These are phyloP conservation scores for Murraya koenigii DNA, from an alignment of 345 rosid genomes.

Conservation along the genomic window DNA sequence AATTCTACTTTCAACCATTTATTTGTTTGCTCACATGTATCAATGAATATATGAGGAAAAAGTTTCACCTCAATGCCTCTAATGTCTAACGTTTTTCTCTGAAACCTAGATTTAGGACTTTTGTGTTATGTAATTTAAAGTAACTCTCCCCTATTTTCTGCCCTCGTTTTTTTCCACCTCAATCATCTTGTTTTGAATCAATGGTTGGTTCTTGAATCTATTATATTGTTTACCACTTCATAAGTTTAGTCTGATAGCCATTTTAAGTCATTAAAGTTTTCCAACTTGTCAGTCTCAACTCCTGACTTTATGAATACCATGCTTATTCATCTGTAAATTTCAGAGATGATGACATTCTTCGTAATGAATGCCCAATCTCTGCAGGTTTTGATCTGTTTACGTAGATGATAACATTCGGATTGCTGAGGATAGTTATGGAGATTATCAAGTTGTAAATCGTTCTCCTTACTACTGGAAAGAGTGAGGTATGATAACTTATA, in stretches of 20 bases:
- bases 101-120: not conserved
- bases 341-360: not conserved
- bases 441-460: conserved; percentile 33
- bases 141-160: not conserved
- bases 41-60: not conserved
- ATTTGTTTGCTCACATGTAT: not conserved
- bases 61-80: not conserved
- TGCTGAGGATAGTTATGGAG: conserved; percentile 38
- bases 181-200: not conserved
- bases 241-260: not conserved
- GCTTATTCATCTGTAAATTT: not conserved
- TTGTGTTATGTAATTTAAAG: not conserved
- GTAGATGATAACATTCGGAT: conserved; percentile 38
- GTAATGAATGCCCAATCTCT: not conserved
- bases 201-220: not conserved
- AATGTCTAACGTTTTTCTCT: not conserved
- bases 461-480: conserved; percentile 37
- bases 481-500: conserved; percentile 13
- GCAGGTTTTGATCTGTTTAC: conserved; percentile 39
- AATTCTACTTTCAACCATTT: not conserved
- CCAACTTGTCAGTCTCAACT: not conserved
- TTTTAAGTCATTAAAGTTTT: not conserved
- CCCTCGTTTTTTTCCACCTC: not conserved
- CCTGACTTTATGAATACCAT: not conserved
- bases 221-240: not conserved